phyloP scores from a whole-genome alignment of 2,329 filamentous ascomycete species.

The Alternaria sp. region DNA sequence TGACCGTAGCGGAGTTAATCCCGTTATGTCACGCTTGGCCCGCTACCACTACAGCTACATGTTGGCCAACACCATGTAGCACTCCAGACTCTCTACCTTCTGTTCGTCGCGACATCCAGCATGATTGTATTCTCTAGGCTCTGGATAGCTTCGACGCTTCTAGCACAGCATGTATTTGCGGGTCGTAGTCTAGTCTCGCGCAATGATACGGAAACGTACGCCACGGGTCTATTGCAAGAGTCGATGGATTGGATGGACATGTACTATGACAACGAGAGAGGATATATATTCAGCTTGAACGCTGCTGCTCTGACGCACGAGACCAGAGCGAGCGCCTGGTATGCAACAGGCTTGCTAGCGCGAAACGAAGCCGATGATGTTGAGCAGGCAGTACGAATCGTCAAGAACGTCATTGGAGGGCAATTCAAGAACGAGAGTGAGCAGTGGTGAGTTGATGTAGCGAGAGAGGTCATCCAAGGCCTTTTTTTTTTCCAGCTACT shows the following conservation, averaged over 20 bases:
- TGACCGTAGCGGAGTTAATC: conserved; percentile 6
- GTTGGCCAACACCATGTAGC: conserved; percentile 1
- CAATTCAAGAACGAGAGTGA: conserved; percentile 63
- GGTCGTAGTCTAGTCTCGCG: conserved; percentile 16
- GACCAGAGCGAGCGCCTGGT: conserved; percentile 67
- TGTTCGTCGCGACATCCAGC: conserved; percentile 3
- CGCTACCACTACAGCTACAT: background rate
- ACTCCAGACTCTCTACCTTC: background rate
- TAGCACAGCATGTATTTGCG: conserved; percentile 18
- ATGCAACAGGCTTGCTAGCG: conserved; percentile 65
- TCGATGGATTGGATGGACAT: conserved; percentile 66
- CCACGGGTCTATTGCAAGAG: conserved; percentile 47
- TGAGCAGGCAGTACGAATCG: conserved; percentile 62
- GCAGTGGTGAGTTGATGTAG: conserved; percentile 60
- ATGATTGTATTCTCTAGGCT: conserved; percentile 22
- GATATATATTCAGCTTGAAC: conserved; percentile 63
- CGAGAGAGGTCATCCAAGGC: too few relatives aligned
- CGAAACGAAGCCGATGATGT: conserved; percentile 62
- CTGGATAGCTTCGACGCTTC: conserved; percentile 24
- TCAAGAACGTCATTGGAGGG: conserved; percentile 62
- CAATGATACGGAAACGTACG: conserved; percentile 30
- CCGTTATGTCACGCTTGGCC: conserved; percentile 10
- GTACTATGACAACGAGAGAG: conserved; percentile 62
- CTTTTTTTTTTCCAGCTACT: background rate
- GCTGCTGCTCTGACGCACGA: conserved; percentile 62